Conservation (phyloP, 2,329 filamentous ascomycete genomes). For the Ceratocystiopsis brevicomis region DNA sequence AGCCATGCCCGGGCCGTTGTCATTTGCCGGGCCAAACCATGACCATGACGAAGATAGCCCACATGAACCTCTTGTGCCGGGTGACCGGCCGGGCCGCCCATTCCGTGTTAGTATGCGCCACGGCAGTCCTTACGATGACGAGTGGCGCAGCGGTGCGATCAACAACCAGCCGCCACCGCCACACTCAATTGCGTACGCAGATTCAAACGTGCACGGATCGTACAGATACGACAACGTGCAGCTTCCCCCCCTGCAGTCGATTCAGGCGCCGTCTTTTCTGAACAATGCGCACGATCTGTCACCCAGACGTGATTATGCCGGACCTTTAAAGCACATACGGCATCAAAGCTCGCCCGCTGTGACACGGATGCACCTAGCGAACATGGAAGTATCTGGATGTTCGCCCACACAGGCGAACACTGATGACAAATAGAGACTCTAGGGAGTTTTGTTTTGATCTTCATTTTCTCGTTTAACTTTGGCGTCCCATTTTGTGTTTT, state of each 20-base stretch:
- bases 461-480: too few species aligned
- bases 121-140: neutral
- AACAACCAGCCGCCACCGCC: neutral
- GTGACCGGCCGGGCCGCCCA: too few species aligned
- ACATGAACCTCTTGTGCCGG: too few species aligned
- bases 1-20: neutral
- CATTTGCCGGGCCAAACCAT: neutral
- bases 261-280: neutral
- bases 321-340: neutral
- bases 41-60: too few species aligned
- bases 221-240: slow-evolving; percentile 2
- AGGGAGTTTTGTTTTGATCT: too few species aligned
- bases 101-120: too few species aligned
- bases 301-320: neutral
- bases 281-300: neutral
- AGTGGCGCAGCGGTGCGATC: neutral
- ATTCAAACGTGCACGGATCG: too few species aligned
- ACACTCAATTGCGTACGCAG: too few species aligned
- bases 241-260: slow-evolving; percentile 5
- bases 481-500: too few species aligned
- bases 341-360: slow-evolving; percentile 7
- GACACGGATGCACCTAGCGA: neutral
- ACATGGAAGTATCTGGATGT: too few species aligned
- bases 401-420: too few species aligned
- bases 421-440: too few species aligned